Evolutionary conservation across 805 yeast genomes (phyloP), one percentile per base, ranked within the genome.

Genomic region (Brettanomyces nanus): DNA sequence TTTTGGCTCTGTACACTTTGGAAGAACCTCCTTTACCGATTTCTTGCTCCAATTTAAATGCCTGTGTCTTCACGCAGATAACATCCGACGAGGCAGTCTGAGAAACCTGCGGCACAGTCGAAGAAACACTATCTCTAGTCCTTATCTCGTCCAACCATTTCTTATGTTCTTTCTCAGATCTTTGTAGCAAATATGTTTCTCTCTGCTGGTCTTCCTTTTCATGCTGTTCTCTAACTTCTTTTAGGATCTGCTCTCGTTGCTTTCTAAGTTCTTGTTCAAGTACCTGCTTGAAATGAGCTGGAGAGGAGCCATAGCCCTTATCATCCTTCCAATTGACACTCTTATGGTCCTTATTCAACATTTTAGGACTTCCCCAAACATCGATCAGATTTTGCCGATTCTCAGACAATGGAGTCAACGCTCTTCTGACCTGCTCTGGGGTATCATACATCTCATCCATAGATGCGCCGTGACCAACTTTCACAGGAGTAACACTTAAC

Each of bases 11-110:
- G 63, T 80, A 89, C 17, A 89, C 97, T 53, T 82, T 85, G 0
- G 96, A 87, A 0, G 96, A 73, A 0, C 97, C 97, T 19, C 97
- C 97, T 56, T 83, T 73, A 4, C 97, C 97, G 15, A 89, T 57
- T 11, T 84, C 63, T 51, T 86, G 96, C 20, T 84, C 61, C 40
- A 80, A 72, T 49, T 81, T 89, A 53, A 84, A 90, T 31, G 69
- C 69, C 25, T 68, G 68, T 2, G 73, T 77, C 54, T 86, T 84
- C 1, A 80, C 71, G 3, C 48, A 39, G 10, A 58, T 23, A 1
- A 47, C 30, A 26, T 46, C 44, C 28, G 36, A 25, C 31, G 37
- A 19, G 41, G 45, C n/a, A n/a, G n/a, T n/a, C n/a, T n/a, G n/a
- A n/a, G n/a, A n/a, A n/a, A n/a, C n/a, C n/a, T n/a, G n/a, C n/a